These are phyloP conservation scores for Colletotrichum ledebouriae DNA, from an alignment of 2,329 filamentous ascomycete genomes.

Conservation along the genomic window DNA sequence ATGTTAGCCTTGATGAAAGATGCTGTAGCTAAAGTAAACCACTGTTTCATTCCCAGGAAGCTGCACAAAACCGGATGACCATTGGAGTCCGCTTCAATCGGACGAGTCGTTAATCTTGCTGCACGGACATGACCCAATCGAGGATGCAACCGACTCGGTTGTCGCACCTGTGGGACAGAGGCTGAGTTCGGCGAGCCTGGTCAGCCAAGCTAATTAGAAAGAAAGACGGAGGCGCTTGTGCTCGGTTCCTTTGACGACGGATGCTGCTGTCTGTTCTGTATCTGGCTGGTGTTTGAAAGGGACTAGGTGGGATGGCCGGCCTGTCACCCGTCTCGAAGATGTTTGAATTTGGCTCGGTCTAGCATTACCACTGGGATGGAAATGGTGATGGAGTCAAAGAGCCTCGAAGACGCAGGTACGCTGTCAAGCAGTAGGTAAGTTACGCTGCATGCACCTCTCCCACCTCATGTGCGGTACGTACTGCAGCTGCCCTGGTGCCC, in stretches of 20 bases:
- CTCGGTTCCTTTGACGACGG: conserved; percentile 1
- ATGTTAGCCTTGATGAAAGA: background rate
- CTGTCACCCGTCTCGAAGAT: background rate
- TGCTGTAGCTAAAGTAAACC: background rate
- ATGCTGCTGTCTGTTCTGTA: background rate
- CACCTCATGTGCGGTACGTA: too few species aligned
- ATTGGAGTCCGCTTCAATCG: background rate
- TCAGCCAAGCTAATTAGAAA: conserved; percentile 11
- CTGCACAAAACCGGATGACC: background rate
- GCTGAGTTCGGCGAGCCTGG: conserved; percentile 14
- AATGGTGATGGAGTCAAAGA: too few species aligned
- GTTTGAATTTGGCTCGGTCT: too few species aligned
- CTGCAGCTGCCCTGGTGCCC: too few species aligned
- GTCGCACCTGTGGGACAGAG: conserved; percentile 12
- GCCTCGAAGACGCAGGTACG: too few species aligned
- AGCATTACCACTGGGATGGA: too few species aligned
- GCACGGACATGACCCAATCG: conserved; percentile 10
- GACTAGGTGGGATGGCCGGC: background rate
- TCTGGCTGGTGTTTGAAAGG: background rate
- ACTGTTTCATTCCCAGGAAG: background rate
- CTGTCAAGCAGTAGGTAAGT: too few species aligned
- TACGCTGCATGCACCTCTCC: too few species aligned
- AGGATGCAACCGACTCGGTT: background rate
- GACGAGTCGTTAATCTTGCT: conserved; percentile 1
- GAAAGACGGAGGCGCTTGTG: background rate